Percentiles rank a stretch among this genome's conserved stretches.
Conservation (phyloP, 441 rosid species). For the Erodium moschatum region DNA sequence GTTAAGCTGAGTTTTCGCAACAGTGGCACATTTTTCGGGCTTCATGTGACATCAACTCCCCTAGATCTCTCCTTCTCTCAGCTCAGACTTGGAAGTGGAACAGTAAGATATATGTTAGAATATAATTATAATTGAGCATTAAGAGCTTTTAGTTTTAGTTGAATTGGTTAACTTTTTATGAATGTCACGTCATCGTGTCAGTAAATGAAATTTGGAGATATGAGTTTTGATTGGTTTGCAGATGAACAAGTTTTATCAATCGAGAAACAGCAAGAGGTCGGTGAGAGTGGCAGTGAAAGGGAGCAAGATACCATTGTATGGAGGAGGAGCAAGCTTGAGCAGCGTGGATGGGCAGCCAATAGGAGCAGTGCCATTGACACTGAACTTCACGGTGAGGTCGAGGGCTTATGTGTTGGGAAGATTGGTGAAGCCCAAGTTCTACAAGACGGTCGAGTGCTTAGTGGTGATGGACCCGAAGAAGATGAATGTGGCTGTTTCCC, state of each 20-base stretch:
- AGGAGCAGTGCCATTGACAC: conserved; percentile 47
- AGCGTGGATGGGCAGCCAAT: conserved; percentile 37
- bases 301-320: conserved; percentile 70
- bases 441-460: conserved; percentile 54
- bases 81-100: conserved; percentile 62
- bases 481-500: conserved; percentile 42
- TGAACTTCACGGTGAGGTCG: conserved; percentile 55
- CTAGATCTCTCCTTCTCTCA: conserved; percentile 60
- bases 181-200: too few relatives aligned
- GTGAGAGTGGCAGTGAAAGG: conserved; percentile 50
- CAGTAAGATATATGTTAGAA: too few relatives aligned
- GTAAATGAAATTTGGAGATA: too few relatives aligned
- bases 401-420: conserved; percentile 76
- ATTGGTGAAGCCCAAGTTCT: conserved; percentile 74
- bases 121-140: too few relatives aligned
- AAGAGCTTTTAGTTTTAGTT: too few relatives aligned
- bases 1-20: conserved; percentile 60
- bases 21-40: conserved; percentile 89
- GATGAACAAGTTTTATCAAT: too few relatives aligned
- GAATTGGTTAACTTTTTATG: too few relatives aligned
- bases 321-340: conserved; percentile 62
- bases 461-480: conserved; percentile 53
- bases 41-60: conserved; percentile 69
- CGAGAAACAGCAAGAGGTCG: conserved; percentile 58
- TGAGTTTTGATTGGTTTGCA: not conserved